Evolutionary conservation across 345 rosid genomes (phyloP), one percentile per base, ranked within the genome.

Genomic region (Rhizophora mangle): DNA sequence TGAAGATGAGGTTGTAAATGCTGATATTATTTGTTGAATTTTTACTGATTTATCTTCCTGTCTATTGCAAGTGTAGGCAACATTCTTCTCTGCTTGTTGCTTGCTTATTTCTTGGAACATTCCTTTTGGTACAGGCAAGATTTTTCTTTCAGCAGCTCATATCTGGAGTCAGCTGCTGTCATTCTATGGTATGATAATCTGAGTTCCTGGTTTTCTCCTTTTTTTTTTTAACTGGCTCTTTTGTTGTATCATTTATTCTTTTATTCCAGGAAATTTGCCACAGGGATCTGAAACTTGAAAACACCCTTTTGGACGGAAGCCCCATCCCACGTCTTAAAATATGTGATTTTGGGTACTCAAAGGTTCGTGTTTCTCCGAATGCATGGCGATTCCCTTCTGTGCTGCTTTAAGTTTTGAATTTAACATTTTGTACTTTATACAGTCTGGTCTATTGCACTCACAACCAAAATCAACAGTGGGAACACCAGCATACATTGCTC

Each of bases 151-250:
- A 90, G 83, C 96, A 90, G 77, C 87, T 90, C 61, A 86, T 88
- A 74, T 90, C 96, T 63, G 93, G 96, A 62, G 96, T 90, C 83
- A 90, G 96, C 86, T 90, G 86, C 79, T 90, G 93, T 57, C 96
- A 90, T 80, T 83, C 85, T 71, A 90, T 88, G 93, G 96, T 90
- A 85, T 65, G 67, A 43, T 30, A 60, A 57, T 24, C 54, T 52
- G 7, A 39, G 36, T 47, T 64, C 37, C 69, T 22, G 15, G 37
- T 18, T 47, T 52, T 47, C 22, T 59, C 9, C 30, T 16, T 51
- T 8, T n/a, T 21, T 39, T 5, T 34, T 8, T 34, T 7, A 32
- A 60, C 22, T 11, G 11, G 8, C 64, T 22, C 27, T 29, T 60
- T 62, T 57, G 57, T 37, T 55, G 8, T 22, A 56, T 27, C 54